phyloP scores from a whole-genome alignment of 2,329 filamentous ascomycete genomes.

The Alternaria atra region DNA sequence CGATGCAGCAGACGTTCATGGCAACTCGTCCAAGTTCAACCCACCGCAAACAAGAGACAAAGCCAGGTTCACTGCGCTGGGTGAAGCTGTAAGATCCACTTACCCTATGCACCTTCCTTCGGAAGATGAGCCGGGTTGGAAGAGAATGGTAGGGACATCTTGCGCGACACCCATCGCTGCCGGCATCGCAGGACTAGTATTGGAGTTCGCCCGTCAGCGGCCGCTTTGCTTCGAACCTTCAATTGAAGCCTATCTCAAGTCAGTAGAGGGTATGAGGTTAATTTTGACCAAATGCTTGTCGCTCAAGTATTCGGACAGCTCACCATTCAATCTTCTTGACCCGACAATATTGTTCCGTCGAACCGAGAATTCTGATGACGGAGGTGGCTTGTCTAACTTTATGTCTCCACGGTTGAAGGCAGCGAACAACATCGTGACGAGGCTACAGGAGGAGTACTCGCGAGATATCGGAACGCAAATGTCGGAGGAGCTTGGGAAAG shows the following conservation, averaged over 20 bases:
- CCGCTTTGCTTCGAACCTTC: neutral
- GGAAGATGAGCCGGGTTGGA: neutral
- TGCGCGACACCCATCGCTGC: conserved; percentile 22
- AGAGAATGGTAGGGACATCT: conserved; percentile 15
- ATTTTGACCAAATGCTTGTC: neutral
- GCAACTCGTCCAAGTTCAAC: conserved; percentile 12
- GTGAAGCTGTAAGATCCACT: neutral
- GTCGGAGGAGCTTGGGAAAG: neutral
- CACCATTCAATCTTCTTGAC: neutral
- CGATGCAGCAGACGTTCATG: conserved; percentile 13
- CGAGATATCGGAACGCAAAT: neutral
- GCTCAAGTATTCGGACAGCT: neutral
- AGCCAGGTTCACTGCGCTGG: neutral
- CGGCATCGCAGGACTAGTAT: conserved; percentile 18
- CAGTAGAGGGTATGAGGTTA: neutral
- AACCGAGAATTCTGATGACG: neutral
- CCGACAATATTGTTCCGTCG: neutral
- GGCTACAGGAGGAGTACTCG: neutral
- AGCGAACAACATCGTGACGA: neutral
- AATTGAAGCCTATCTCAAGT: neutral
- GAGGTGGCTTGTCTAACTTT: neutral
- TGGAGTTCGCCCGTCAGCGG: conserved; percentile 21
- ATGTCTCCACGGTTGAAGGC: neutral
- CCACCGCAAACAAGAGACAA: neutral
- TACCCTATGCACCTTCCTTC: neutral